Base-by-base conservation (phyloP, 2,329 filamentous ascomycete genomes). In the Talaromyces piceae region DNA sequence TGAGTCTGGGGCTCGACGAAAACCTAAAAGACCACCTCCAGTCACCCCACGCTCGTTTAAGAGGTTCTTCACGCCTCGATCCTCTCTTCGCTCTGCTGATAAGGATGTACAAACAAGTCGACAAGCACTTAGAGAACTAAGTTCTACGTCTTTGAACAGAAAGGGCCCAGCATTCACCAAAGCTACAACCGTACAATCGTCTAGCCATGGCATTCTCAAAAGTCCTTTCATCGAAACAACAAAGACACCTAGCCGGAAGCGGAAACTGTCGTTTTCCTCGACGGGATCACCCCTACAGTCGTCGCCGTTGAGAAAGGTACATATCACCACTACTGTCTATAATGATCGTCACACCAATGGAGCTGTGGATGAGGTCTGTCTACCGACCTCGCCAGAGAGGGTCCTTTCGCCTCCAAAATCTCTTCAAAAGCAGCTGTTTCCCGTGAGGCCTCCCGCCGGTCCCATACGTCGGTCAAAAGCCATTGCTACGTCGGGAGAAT, bases 11-110 rank as follows among this genome's bases (percentile, higher is more conserved):
- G 53, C 60, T 52, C 61, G 66, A 49, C 67, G 63, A 52, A 70
- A 69, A 57, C 64, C 62, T 48, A 68, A 67, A 60, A 74, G 72
- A 55, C 70, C 69, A 46, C 74, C 74, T 41, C 70, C 73, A 25
- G 68, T 77, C 28, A 77, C 74, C 11, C 74, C 74, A n/a, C 68
- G 73, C 45, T 73, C 73, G n/a, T 77, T 77, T 53, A 69, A 66
- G 49, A 67, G 70, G 30, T 77, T 77, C 57, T 77, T 77, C 55
- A 76, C 73, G n/a, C 74, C 74, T 30, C 67, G 72, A 25, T 72
- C 70, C 48, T 59, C 72, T 39, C 60, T 71, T 25, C 64, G 66
- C 55, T 61, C 58, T 37, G 61, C 58, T 49, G 66, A 62, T 53
- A 62, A 62, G 58, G 61, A 57, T n/a, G 66, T 69, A 18, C 68